Evolutionary conservation across 441 rosid species (phyloP), one percentile per base, ranked within the genome.

Genomic region (Croton laevigatus): DNA sequence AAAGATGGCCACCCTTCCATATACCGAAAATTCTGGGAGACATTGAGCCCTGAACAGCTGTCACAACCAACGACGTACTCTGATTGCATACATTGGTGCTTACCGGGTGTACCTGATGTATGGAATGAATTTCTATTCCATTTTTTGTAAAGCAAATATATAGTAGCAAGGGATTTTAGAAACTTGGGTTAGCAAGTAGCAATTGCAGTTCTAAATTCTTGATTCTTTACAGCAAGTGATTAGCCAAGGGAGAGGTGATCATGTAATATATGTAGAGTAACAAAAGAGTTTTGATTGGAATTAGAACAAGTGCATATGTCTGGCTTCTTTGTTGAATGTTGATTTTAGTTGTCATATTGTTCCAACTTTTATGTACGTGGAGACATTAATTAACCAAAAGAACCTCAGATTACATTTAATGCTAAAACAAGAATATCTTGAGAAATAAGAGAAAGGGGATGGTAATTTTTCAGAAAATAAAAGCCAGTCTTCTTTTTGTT

Each of bases 21-120:
- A 27, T 90, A 94, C 81, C 78, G 98, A 65, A 94, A 94, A 85
- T 92, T 94, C 76, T 92, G 96, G 97, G 99, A 94, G 84, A 78
- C 91, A 36, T 54, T 89, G 59, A 88, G 79, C 68, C 74, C 90
- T 2, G 78, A 84, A 63, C 89, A 87, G 71, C 71, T 89, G 71
- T 69, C 83, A 5, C 84, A 90, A 16, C 99, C 99, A 0, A 57
- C 84, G 0, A 77, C 82, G 48, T 92, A 86, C 84, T 92, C 99
- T 2, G 99, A 94, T 71, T 94, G 98, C 84, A 92, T 80, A 62
- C 99, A 94, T 55, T 90, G 98, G 98, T 94, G 97, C 81, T 83
- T 94, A 58, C 97, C 97, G 2, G 97, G 97, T 6, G 87, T 94
- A 42, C 99, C 97, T 52, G 99, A 94, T 83, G 86, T 87, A 27